Percentiles rank a stretch among this genome's conserved stretches.
phyloP scores from a whole-genome alignment of 2,329 filamentous ascomycete species.

The Lecanicillium sp. region DNA sequence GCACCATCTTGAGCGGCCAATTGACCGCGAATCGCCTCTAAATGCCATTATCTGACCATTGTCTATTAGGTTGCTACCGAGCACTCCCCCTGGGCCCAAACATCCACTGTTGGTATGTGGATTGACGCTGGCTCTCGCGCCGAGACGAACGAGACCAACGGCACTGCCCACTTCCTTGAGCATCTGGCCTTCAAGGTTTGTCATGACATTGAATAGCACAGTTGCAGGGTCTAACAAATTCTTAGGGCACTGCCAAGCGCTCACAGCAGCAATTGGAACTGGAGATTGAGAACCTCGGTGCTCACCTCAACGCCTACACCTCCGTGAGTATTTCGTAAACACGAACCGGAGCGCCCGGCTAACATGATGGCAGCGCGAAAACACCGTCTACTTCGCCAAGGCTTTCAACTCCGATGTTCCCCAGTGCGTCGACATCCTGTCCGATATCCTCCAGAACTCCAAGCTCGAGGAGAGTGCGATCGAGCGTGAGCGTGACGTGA shows the following conservation, averaged over 20 bases:
- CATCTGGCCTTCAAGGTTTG: conserved; percentile 98
- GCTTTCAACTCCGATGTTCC: conserved; percentile 97
- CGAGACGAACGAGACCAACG: conserved; percentile 97
- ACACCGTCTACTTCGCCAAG: conserved; percentile 99
- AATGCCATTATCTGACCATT: conserved; percentile 18
- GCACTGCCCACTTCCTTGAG: conserved; percentile 98
- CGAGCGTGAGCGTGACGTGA: conserved; percentile 97
- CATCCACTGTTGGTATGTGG: conserved; percentile 96
- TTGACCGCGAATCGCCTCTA: conserved; percentile 22
- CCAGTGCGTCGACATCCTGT: conserved; percentile 93
- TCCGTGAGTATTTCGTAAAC: conserved; percentile 58
- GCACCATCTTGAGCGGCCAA: conserved; percentile 26
- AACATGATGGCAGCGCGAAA: conserved; percentile 64
- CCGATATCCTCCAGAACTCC: conserved; percentile 98
- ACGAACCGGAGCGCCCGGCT: conserved; percentile 14
- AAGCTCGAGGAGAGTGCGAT: conserved; percentile 90
- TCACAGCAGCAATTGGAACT: conserved; percentile 97
- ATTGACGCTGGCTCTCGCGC: conserved; percentile 97
- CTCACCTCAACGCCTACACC: conserved; percentile 98
- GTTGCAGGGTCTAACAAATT: neutral
- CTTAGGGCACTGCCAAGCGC: conserved; percentile 81
- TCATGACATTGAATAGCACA: neutral
- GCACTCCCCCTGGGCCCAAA: conserved; percentile 96
- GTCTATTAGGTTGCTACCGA: conserved; percentile 79
- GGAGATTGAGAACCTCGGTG: conserved; percentile 99